Base-by-base conservation (phyloP, 371 early-diverging fungal species). In the Mucor irregularis region DNA sequence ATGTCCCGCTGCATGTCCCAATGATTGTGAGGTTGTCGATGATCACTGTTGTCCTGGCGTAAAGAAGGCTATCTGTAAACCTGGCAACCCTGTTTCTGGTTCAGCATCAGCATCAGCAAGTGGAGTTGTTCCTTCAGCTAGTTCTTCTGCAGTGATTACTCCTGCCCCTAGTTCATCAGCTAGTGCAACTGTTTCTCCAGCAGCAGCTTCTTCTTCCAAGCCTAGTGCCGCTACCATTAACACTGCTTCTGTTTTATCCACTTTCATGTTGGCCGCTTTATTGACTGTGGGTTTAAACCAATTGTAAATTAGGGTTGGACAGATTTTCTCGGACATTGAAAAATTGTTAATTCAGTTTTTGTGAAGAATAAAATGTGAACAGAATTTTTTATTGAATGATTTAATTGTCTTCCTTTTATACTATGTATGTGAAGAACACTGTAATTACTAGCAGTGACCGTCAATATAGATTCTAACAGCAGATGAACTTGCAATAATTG, bases 11-110 rank as follows among this genome's bases (percentile, higher is more conserved):
- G 8, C 29, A 1, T 64, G 65, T 25, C 19, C 37, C 4, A 34
- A 37, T 7, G 33, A 31, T n/a, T 64, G 65, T 10, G 29, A 17
- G 16, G 52, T 64, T 5, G 48, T 64, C 24, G 60, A 64, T 19
- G 56, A 64, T 56, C 30, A 42, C 8, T 64, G 65, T 13, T 64
- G 65, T 43, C 65, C 65, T 31, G 65, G 65, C 24, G 14, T 17
- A 8, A 39, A 60, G 42, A 60, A 64, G 22, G 56, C 56, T 48
- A 35, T 64, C 3, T 64, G 64, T 26, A 46, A 45, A n/a, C n/a
- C n/a, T 5, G 16, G 16, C 17, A 38, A 8, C 14, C 21, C 39
- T 25, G 22, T 11, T n/a, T 6, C 25, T 40, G n/a, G 17, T n/a
- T 39, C 57, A 24, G 38, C 49, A 13, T 40, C n/a, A n/a, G n/a